Base-by-base conservation (phyloP, 495 filamentous ascomycete species). In the Delitschia confertaspora region DNA sequence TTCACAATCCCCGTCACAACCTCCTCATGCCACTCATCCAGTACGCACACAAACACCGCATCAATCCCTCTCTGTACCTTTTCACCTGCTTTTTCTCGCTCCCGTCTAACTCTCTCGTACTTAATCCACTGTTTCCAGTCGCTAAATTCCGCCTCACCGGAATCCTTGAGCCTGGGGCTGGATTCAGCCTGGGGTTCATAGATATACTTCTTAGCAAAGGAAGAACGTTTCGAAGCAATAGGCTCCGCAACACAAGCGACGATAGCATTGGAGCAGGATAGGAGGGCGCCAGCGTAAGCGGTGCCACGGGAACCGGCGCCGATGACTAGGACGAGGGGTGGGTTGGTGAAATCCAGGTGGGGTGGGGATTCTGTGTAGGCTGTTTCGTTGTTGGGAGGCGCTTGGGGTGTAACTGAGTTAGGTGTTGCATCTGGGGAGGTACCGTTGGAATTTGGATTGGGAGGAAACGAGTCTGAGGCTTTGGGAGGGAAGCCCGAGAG, bases 271-370 rank as follows among this genome's bases (percentile, higher is more conserved):
- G 48, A 40, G 7, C 30, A 52, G n/a, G 35, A 8, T 9, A 27
- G 21, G 16, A 41, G 11, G 35, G 81, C 77, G 27, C 65, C 59
- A 6, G 80, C 82, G 59, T 93, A 93, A 11, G 80, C 71, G 39
- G 73, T 72, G 31, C 89, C 88, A 4, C 88, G 77, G 13, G 83
- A 86, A 16, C 91, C 89, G 8, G 85, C 91, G 32, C 89, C 89
- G 47, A 95, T 83, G 49, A 96, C 70, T 34, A 95, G 70, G 54
- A 93, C 35, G 17, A 51, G 45, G n/a, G 60, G 57, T 7, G 56
- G 53, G 13, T 31, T 33, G 22, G 43, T 29, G 38, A 56, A 55
- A 8, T 16, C n/a, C n/a, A n/a, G n/a, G n/a, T n/a, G n/a, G n/a
- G n/a, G n/a, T n/a, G n/a, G n/a, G n/a, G n/a, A n/a, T n/a, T n/a